A percentile compares a stretch with the other conserved stretches of the same genome.
These are phyloP conservation scores for Yarrowia sp. DNA, from an alignment of 805 yeast species.

Conservation along the genomic window DNA sequence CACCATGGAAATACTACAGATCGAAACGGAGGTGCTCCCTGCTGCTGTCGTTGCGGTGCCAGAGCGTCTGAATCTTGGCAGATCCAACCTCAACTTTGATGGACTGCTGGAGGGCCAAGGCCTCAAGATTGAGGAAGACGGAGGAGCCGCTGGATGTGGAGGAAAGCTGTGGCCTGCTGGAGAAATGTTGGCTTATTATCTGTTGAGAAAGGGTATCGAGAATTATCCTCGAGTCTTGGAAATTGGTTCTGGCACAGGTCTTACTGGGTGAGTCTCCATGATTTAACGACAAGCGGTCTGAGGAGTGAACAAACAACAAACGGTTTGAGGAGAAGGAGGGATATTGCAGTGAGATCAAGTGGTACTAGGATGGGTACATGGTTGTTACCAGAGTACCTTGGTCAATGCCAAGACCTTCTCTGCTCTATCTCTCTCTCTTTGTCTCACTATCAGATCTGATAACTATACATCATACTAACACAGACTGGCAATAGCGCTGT, in stretches of 20 bases:
- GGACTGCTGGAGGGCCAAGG: constrained; percentile 41
- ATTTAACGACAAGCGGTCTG: background rate
- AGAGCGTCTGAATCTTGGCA: constrained; percentile 43
- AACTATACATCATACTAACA: background rate
- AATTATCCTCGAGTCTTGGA: constrained; percentile 44
- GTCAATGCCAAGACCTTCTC: too few species aligned
- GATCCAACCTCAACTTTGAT: constrained; percentile 43
- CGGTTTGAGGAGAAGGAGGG: too few species aligned
- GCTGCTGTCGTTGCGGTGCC: constrained; percentile 42
- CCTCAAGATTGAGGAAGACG: constrained; percentile 51
- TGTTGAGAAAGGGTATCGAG: constrained; percentile 37
- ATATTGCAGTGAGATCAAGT: too few species aligned
- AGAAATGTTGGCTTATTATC: constrained; percentile 50
- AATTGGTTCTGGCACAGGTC: constrained; percentile 59
- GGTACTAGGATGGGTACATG: too few species aligned
- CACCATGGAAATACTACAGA: constrained; percentile 22
- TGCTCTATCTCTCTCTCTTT: too few species aligned
- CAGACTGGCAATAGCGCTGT: constrained; percentile 38
- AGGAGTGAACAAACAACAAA: too few species aligned
- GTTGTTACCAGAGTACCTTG: too few species aligned
- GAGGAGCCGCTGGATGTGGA: constrained; percentile 62
- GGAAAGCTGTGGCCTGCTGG: constrained; percentile 65
- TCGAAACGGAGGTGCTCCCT: constrained; percentile 31
- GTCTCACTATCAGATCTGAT: background rate
- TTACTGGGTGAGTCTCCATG: constrained; percentile 49